Evolutionary conservation across 148 eudicot species (phyloP).

Genomic region (Chenopodium suecicum): DNA sequence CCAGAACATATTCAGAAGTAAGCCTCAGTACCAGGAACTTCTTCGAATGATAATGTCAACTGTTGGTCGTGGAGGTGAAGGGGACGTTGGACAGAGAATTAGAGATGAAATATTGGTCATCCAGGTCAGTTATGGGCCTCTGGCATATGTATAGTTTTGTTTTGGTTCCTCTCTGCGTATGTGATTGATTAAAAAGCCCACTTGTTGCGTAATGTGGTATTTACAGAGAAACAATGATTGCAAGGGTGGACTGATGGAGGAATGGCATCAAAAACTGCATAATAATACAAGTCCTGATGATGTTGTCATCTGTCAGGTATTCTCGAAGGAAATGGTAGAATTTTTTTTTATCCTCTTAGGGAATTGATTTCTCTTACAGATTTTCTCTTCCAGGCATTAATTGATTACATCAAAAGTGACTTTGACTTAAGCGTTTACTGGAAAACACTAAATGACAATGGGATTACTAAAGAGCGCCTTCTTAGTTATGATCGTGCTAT

Average conservation of each 20-base stretch:
- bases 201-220: constrained; percentile 9
- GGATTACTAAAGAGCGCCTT: constrained; percentile 95
- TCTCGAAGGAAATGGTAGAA: constrained; percentile 4
- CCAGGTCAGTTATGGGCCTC: constrained; percentile 45
- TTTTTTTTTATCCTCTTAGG: constrained; percentile 9
- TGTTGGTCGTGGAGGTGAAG: constrained; percentile 99
- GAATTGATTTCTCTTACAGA: constrained; percentile 18
- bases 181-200: not conserved
- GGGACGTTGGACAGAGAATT: constrained; percentile 98
- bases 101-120: constrained; percentile 97
- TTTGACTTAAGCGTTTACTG: constrained; percentile 84
- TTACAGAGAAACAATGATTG: constrained; percentile 89
- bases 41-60: constrained; percentile 82
- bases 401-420: constrained; percentile 79
- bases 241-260: constrained; percentile 98
- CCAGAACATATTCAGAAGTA: constrained; percentile 59
- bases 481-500: constrained; percentile 97
- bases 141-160: not conserved
- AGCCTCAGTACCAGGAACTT: constrained; percentile 76
- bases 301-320: constrained; percentile 96
- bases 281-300: constrained; percentile 99
- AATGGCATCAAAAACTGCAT: constrained; percentile 99
- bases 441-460: constrained; percentile 89
- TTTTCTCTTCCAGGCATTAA: constrained; percentile 61
- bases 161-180: not conserved